A percentile compares a stretch with the other conserved stretches of the same genome.
phyloP scores from a whole-genome alignment of 2,329 filamentous ascomycete species.

The Fusarium hostae region DNA sequence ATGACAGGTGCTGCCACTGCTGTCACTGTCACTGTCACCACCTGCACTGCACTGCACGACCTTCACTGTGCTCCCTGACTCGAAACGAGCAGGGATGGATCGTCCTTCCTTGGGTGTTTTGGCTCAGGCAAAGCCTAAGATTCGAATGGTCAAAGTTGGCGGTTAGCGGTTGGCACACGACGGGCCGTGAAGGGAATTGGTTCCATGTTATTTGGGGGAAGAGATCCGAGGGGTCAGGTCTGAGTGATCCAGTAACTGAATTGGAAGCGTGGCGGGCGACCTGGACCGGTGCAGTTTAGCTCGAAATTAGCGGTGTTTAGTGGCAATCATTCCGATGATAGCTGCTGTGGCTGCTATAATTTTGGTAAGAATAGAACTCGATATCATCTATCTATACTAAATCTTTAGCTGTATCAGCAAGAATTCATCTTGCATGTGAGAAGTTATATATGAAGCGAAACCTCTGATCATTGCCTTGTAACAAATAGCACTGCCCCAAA shows the following conservation, averaged over 20 bases:
- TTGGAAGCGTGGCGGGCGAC: conserved; percentile 25
- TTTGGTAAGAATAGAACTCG: not conserved
- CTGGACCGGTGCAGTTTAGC: conserved; percentile 22
- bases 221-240: conserved; percentile 20
- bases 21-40: not conserved
- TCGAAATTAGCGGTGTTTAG: conserved; percentile 4
- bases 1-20: conserved; percentile 20
- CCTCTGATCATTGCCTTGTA: too few species aligned
- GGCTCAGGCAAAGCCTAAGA: conserved; percentile 11
- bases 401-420: not conserved
- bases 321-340: not conserved
- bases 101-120: conserved; percentile 22
- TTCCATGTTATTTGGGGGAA: conserved; percentile 1
- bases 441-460: not conserved
- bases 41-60: not conserved
- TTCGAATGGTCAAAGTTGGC: conserved; percentile 1
- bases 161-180: conserved; percentile 16
- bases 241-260: conserved; percentile 17
- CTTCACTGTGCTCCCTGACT: conserved; percentile 12
- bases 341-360: conserved; percentile 13
- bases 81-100: conserved; percentile 32
- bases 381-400: not conserved
- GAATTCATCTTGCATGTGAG: not conserved
- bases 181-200: conserved; percentile 6
- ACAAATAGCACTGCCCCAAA: not conserved